Evolutionary conservation across 768 basidiomycete genomes (phyloP), one percentile per base, ranked within the genome.

Genomic region (Porpolomopsis calyptriformis): DNA sequence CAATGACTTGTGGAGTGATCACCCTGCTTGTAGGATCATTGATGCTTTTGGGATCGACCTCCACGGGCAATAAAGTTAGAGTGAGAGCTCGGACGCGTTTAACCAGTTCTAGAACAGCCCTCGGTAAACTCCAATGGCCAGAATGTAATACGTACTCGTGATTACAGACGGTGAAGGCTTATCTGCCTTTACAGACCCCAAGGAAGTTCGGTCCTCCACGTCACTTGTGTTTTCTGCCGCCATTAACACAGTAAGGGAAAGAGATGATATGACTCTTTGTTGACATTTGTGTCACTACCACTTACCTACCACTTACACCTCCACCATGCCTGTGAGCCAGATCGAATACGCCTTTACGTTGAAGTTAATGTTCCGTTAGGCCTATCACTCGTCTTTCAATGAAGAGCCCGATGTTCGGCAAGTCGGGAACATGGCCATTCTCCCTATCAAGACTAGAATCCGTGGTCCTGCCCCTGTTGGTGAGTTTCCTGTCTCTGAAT

Each of bases 301-400:
- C 26, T 36, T 47, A n/a, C 46, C 37, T 10, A 24, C 19, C n/a
- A 31, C 26, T 22, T 43, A 16, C 12, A 79, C 14, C 10, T 20
- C 12, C 18, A 46, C 40, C 38, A 57, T 57, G 56, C 56, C 56
- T 41, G 56, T 57, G 40, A 55, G 54, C 40, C 12, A 5, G 20
- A 25, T 18, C 16, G 36, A 33, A 39, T n/a, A 69, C 16, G 29
- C 35, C 25, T 24, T 19, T 34, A 29, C n/a, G 53, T 55, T 4
- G 16, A 6, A 14, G n/a, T 36, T 40, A 4, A 40, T 39, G 12
- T 29, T 0, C 40, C 19, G 52, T 4, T 48, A 98, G 96, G 94
- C 94, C 18, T 99, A 99, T 61, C 94, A 99, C 64, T 97, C 96
- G 2, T 69, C 87, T 4, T 78, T 92, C 62, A 96, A 96, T 65